phyloP scores from a whole-genome alignment of 1,284 basidiomycete genomes.

The Wolfiporia cocos region DNA sequence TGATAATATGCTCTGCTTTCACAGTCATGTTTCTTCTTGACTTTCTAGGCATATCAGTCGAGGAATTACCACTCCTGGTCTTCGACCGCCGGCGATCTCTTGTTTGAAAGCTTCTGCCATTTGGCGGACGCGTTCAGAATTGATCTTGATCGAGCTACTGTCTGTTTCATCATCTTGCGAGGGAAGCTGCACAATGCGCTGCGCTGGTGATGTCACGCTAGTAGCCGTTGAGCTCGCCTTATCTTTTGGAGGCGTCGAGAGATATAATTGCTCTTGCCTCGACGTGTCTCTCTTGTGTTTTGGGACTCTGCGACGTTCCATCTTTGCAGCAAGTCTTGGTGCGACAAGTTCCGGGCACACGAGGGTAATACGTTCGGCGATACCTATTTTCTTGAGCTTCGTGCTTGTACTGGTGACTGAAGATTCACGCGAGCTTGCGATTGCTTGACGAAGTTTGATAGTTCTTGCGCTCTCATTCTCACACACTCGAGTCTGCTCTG shows the following conservation, averaged over 20 bases:
- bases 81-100: conserved; percentile 14
- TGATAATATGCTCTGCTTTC: neutral
- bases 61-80: conserved; percentile 20
- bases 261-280: no score
- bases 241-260: no score
- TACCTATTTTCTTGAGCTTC: conserved; percentile 13
- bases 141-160: conserved; percentile 8
- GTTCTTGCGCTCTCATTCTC: no score
- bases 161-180: conserved; percentile 15
- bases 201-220: no score
- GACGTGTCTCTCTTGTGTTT: no score
- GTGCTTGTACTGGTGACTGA: conserved; percentile 30
- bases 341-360: conserved; percentile 25
- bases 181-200: no score
- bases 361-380: conserved; percentile 21
- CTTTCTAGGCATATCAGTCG: conserved; percentile 20
- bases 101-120: conserved; percentile 13
- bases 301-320: conserved; percentile 1
- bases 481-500: no score
- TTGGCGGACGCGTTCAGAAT: conserved; percentile 9
- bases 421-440: conserved; percentile 6
- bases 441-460: no score
- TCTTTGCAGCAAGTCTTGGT: neutral
- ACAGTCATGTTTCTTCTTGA: conserved; percentile 13
- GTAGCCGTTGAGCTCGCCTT: no score